These are phyloP conservation scores for Coemansia sp. DNA, from an alignment of 192 early-diverging fungal genomes.

Conservation along the genomic window DNA sequence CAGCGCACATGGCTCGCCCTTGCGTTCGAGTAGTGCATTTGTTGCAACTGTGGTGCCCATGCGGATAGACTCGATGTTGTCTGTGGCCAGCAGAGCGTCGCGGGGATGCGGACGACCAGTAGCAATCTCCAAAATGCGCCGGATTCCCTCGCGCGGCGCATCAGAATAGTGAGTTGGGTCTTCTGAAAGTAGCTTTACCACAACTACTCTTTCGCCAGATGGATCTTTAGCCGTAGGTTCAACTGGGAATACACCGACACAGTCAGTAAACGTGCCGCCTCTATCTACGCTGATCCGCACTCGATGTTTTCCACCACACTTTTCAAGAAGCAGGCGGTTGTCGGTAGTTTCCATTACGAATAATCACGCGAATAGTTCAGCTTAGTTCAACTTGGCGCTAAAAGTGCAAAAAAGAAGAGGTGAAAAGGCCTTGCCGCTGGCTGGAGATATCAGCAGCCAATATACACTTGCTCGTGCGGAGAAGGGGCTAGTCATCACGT, in stretches of 20 bases:
- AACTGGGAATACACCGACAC: conserved; percentile 73
- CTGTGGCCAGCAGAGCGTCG: conserved; percentile 68
- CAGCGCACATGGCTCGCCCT: conserved; percentile 85
- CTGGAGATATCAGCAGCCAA: no score
- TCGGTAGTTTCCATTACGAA: conserved; percentile 7
- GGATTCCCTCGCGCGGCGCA: conserved; percentile 93
- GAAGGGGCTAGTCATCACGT: not conserved
- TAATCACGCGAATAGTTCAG: not conserved
- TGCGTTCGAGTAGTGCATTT: conserved; percentile 83
- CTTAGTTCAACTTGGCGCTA: not conserved
- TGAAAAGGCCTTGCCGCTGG: not conserved
- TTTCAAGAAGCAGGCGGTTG: conserved; percentile 6
- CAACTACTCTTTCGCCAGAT: conserved; percentile 58
- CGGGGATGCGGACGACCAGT: conserved; percentile 71
- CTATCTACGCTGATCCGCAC: conserved; percentile 76
- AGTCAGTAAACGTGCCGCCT: conserved; percentile 97
- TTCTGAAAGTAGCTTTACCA: conserved; percentile 88
- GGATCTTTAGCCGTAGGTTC: conserved; percentile 37
- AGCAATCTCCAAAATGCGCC: conserved; percentile 78
- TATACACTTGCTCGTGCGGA: no score
- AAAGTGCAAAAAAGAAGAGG: not conserved
- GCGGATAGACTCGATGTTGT: conserved; percentile 71
- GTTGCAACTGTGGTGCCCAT: conserved; percentile 99
- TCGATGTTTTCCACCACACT: conserved; percentile 16
- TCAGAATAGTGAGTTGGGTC: conserved; percentile 89